Percentiles rank a stretch among this genome's conserved stretches.
These are phyloP conservation scores for Boechera stricta DNA, from an alignment of 345 rosid species.

Conservation along the genomic window DNA sequence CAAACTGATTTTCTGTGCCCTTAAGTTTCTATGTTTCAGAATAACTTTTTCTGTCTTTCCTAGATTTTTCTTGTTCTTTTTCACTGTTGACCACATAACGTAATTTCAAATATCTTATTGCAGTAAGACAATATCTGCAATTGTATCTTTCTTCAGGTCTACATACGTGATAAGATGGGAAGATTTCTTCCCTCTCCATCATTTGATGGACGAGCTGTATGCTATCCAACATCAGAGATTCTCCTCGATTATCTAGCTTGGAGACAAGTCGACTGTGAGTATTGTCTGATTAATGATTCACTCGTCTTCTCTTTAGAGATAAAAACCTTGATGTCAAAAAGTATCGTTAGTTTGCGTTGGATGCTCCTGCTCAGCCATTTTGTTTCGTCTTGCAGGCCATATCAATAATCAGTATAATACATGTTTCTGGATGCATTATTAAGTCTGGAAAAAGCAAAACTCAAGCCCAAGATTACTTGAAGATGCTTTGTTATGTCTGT, in stretches of 20 bases:
- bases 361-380: neutral
- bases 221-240: slow-evolving; percentile 78
- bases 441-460: slow-evolving; percentile 78
- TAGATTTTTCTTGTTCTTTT: neutral
- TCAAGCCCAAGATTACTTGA: slow-evolving; percentile 68
- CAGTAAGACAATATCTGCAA: slow-evolving; percentile 67
- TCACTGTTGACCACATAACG: neutral
- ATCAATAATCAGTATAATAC: slow-evolving; percentile 93
- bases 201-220: slow-evolving; percentile 87
- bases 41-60: neutral
- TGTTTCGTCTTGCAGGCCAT: slow-evolving; percentile 59
- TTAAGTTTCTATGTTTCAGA: neutral
- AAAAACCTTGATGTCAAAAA: neutral
- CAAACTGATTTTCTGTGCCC: neutral
- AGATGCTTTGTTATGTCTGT: slow-evolving; percentile 49
- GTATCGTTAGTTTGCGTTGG: neutral
- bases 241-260: slow-evolving; percentile 83
- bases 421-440: slow-evolving; percentile 88
- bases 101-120: slow-evolving; percentile 24
- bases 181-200: slow-evolving; percentile 76
- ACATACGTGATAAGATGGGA: slow-evolving; percentile 70
- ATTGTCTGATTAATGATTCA: neutral
- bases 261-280: slow-evolving; percentile 98
- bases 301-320: neutral
- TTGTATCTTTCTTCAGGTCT: slow-evolving; percentile 76